These are phyloP conservation scores for Trametes sanguinea DNA, from an alignment of 768 basidiomycete genomes.

Conservation along the genomic window DNA sequence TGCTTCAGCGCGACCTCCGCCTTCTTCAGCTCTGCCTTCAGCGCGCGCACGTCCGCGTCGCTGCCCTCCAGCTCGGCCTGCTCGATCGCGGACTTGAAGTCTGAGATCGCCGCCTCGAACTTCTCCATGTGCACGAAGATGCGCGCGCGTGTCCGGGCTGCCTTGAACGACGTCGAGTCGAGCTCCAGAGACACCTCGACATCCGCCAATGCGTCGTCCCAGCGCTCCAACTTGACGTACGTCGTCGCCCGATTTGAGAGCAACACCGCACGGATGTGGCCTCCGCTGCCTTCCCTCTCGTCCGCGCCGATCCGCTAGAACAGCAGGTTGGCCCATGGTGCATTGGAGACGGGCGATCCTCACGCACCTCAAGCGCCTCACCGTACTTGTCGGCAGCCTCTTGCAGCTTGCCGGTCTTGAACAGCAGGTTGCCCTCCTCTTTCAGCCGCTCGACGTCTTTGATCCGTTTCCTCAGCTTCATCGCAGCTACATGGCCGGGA, in stretches of 20 bases:
- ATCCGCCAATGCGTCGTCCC: conserved; percentile 71
- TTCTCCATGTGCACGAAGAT: conserved; percentile 74
- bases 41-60: conserved; percentile 61
- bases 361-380: conserved; percentile 64
- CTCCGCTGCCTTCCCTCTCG: conserved; percentile 76
- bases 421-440: conserved; percentile 80
- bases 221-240: conserved; percentile 67
- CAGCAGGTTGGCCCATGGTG: no score
- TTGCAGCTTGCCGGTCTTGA: conserved; percentile 59
- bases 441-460: conserved; percentile 82
- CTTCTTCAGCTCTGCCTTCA: conserved; percentile 71
- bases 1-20: conserved; percentile 81
- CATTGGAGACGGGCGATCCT: not conserved
- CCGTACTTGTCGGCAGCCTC: conserved; percentile 72
- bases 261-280: conserved; percentile 77
- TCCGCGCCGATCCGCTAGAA: conserved; percentile 63
- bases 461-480: conserved; percentile 72
- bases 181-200: conserved; percentile 68
- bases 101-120: conserved; percentile 67
- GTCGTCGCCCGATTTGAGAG: conserved; percentile 86
- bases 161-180: conserved; percentile 74
- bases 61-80: conserved; percentile 65
- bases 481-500: conserved; percentile 72
- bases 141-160: conserved; percentile 82
- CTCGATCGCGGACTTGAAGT: conserved; percentile 81